A percentile compares a stretch with the other conserved stretches of the same genome.
Conservation (phyloP, 176 grass and related monocot species). For the Otatea glauca region DNA sequence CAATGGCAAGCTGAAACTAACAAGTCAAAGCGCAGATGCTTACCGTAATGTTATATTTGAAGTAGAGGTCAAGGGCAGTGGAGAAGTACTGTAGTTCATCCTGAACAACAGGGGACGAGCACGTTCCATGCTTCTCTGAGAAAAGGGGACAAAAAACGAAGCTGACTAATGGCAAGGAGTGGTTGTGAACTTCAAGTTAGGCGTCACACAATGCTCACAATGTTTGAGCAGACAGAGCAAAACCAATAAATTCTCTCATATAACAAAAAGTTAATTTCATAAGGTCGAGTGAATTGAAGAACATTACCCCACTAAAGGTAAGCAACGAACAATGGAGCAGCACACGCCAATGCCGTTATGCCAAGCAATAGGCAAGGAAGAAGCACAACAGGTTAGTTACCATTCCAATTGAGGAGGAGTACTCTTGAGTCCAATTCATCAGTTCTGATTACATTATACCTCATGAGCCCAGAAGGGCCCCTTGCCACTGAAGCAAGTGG, state of each 20-base stretch:
- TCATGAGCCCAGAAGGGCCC: conserved; percentile 65
- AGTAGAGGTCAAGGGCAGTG: conserved; percentile 51
- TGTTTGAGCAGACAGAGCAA: neutral
- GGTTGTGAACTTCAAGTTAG: neutral
- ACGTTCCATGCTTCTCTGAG: conserved; percentile 65
- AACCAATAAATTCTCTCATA: neutral
- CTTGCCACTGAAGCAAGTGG: conserved; percentile 59
- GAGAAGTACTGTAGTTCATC: conserved; percentile 53
- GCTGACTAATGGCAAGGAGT: neutral
- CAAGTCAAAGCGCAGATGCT: neutral
- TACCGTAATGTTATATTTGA: conserved; percentile 56
- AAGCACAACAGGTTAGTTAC: conserved; percentile 27
- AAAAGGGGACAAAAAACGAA: neutral
- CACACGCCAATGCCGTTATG: neutral
- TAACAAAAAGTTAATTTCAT: neutral
- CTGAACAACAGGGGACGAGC: conserved; percentile 53
- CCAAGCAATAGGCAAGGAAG: neutral
- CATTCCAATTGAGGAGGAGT: neutral
- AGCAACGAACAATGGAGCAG: neutral
- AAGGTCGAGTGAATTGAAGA: neutral
- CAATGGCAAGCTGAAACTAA: neutral
- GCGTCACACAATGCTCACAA: neutral
- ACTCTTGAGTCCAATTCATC: neutral
- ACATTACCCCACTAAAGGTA: conserved; percentile 57
- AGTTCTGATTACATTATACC: conserved; percentile 34